Base-by-base conservation (phyloP, 1,284 basidiomycete species). In the Somion occarium region DNA sequence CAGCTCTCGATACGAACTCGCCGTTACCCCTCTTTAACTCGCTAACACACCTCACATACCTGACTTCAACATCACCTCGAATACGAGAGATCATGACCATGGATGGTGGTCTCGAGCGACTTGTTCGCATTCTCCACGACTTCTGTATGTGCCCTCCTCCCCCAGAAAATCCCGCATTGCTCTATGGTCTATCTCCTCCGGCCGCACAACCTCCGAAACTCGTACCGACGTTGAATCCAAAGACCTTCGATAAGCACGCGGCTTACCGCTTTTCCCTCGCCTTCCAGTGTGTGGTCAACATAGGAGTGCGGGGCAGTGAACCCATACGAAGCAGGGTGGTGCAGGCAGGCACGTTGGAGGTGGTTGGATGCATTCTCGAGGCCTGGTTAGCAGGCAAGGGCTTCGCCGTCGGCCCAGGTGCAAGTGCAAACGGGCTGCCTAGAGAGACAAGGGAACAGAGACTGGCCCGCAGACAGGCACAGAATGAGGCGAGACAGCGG, bases 81-180 rank as follows among this genome's bases (percentile, higher is more conserved):
- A 98, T 99, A 72, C 86, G 96, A 48, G 97, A 99, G 71, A 98
- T 98, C 64, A 90, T 99, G 78, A 96, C 94, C 41, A 85, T 91
- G 76, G 96, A 99, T 68, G 96, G 96, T 53, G 96, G 97, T 1
- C 83, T 99, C 38, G 96, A 99, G 67, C 86, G 95, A 22, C 85
- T 99, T 37, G 90, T 99, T 27, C 85, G 91, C 53, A 93, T 99
- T 58, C 75, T 94, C n/a, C 86, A 88, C 63, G 87, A 93, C 58
- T 92, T 92, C 58, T 91, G 86, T 68, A 69, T 88, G 34, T 83
- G 77, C 52, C 88, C 88, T 1, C 86, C 86, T 3, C 82, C 83
- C 0, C 85, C 85, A 26, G 85, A 88, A 61, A 87, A 86, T 61
- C 82, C 85, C 0, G 73, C 83, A 24, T 61, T 82, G 39, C 77